Evolutionary conservation across 352 stramenopile genomes (phyloP).

Genomic region (Phytophthora tentaculata): DNA sequence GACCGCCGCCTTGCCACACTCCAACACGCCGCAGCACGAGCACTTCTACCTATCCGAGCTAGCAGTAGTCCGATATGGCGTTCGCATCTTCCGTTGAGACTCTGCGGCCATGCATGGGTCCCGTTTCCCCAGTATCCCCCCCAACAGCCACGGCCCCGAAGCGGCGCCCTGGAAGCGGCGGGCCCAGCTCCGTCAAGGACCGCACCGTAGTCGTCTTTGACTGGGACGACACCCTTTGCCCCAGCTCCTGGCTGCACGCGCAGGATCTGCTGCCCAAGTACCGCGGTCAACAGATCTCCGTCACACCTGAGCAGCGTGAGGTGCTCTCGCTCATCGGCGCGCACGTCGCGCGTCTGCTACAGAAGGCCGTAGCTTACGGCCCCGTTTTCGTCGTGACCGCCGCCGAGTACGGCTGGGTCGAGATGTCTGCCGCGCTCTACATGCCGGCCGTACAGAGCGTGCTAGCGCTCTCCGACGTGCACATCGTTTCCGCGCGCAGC

Average conservation of each 20-base stretch:
- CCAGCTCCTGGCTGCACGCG: slow-evolving; percentile 83
- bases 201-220: slow-evolving; percentile 89
- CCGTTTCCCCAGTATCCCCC: slow-evolving; percentile 17
- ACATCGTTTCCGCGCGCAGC: slow-evolving; percentile 85
- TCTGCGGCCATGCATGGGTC: slow-evolving; percentile 35
- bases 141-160: slow-evolving; percentile 21
- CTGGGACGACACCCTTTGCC: slow-evolving; percentile 90
- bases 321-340: slow-evolving; percentile 65
- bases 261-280: slow-evolving; percentile 84
- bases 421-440: slow-evolving; percentile 83
- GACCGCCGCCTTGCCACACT: slow-evolving; percentile 21
- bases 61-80: slow-evolving; percentile 34
- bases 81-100: slow-evolving; percentile 59
- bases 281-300: slow-evolving; percentile 71
- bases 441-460: slow-evolving; percentile 69
- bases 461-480: slow-evolving; percentile 76
- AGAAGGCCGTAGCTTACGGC: slow-evolving; percentile 77
- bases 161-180: slow-evolving; percentile 7
- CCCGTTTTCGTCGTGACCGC: slow-evolving; percentile 89
- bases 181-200: slow-evolving; percentile 52
- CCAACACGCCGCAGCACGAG: slow-evolving; percentile 19
- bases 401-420: slow-evolving; percentile 84
- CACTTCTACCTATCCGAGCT: slow-evolving; percentile 6
- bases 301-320: slow-evolving; percentile 61
- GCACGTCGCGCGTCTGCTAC: slow-evolving; percentile 68